Base-by-base conservation (phyloP, 2,329 filamentous ascomycete genomes). In the Colletotrichum sp. region DNA sequence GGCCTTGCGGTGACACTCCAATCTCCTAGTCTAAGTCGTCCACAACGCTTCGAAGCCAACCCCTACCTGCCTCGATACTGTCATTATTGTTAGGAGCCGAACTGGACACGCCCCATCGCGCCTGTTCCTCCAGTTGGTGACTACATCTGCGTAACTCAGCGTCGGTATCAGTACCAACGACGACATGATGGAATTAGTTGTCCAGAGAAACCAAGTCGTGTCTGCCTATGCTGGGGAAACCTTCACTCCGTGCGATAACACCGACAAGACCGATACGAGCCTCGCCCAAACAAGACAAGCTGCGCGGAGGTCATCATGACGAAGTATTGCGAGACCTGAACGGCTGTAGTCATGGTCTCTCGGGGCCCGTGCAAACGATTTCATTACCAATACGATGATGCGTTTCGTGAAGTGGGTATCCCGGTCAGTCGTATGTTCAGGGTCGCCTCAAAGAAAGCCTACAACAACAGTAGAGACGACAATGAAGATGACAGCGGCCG, bases 41-140 rank as follows among this genome's bases (percentile, higher is more conserved):
- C 8, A 43, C 39, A n/a, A 43, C 18, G 5, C 18, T n/a, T 43
- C 18, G 18, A n/a, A 43, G 39, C 39, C 39, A n/a, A 43, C 18
- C 18, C 8, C 39, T 43, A 10, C 9, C 18, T 43, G 8, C 18
- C 9, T 43, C 39, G 9, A 43, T n/a, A n/a, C 5, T n/a, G 6
- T 43, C 39, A 43, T n/a, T n/a, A n/a, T 43, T n/a, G 8, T 43
- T n/a, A 43, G 18, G 18, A 39, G 16, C 0, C 0, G 9, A 43
- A 39, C 36, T 39, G 36, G 0, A 18, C 0, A 39, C 36, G 36
- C 36, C 16, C 7, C 36, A 39, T 39, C 36, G 36, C 36, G 0
- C 4, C 16, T 39, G 36, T 39, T 39, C 16, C 0, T 39, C 36
- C 36, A 0, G 1, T 39, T 39, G 0, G 0, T 18, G 0, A 39